Conservation (phyloP, 1,284 basidiomycete genomes). For the Xerocomus minutiporus region DNA sequence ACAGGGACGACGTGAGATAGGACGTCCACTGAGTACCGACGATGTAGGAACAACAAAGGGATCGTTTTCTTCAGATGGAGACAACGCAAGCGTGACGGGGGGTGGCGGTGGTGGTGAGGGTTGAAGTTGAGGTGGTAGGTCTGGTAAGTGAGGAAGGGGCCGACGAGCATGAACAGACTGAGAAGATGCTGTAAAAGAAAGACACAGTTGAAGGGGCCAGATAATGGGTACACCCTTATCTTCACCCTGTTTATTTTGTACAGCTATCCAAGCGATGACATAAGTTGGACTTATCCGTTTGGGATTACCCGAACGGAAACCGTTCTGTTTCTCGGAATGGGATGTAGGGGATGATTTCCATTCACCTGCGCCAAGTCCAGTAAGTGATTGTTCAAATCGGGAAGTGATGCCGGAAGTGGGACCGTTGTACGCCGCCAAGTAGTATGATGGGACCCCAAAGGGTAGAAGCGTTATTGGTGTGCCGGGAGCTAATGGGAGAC, state of each 20-base stretch:
- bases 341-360: conserved; percentile 37
- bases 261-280: conserved; percentile 65
- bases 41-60: conserved; percentile 1
- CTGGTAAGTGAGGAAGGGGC: conserved; percentile 53
- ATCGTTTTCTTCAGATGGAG: conserved; percentile 10
- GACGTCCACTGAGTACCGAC: conserved; percentile 15
- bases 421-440: conserved; percentile 58
- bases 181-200: conserved; percentile 44
- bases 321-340: conserved; percentile 18
- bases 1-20: conserved; percentile 23
- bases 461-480: conserved; percentile 65
- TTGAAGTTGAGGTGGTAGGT: conserved; percentile 61
- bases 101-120: conserved; percentile 47
- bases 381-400: conserved; percentile 58
- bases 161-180: conserved; percentile 39
- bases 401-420: conserved; percentile 55
- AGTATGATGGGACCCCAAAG: conserved; percentile 68
- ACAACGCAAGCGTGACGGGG: conserved; percentile 13
- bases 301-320: conserved; percentile 11
- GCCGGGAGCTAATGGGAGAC: conserved; percentile 48
- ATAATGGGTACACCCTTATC: conserved; percentile 71
- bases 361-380: conserved; percentile 53
- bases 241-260: conserved; percentile 72
- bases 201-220: conserved; percentile 60
- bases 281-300: conserved; percentile 36